Conservation (phyloP, 805 yeast genomes). For the Candida koratica region DNA sequence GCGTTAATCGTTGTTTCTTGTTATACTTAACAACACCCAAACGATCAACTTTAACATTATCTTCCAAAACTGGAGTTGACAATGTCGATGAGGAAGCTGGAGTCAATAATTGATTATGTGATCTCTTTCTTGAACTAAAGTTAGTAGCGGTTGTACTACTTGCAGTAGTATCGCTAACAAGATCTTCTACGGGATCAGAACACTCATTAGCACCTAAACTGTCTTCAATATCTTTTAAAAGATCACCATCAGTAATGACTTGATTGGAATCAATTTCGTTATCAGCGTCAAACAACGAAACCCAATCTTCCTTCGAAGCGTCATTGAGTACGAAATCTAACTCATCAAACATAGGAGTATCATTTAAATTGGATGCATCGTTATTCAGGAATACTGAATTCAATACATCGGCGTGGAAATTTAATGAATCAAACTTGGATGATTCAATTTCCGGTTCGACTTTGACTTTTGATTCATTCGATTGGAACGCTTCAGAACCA, state of each 20-base stretch:
- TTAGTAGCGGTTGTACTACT: constrained; percentile 3
- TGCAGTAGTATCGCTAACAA: constrained; percentile 3
- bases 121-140: constrained; percentile 11
- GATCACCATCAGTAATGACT: constrained; percentile 20
- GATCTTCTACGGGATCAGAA: constrained; percentile 9
- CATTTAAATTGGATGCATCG: constrained; percentile 25
- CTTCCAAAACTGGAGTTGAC: constrained; percentile 32
- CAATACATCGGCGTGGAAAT: constrained; percentile 49
- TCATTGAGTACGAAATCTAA: constrained; percentile 41
- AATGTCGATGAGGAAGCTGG: constrained; percentile 29
- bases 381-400: constrained; percentile 49
- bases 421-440: constrained; percentile 40
- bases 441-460: constrained; percentile 5
- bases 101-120: constrained; percentile 23
- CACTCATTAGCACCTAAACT: constrained; percentile 11
- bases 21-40: constrained; percentile 74
- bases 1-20: constrained; percentile 69
- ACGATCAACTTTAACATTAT: constrained; percentile 45
- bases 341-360: constrained; percentile 62
- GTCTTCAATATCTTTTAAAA: constrained; percentile 10
- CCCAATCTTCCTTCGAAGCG: constrained; percentile 51
- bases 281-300: constrained; percentile 49
- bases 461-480: constrained; percentile 5
- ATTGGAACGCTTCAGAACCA: constrained; percentile 11
- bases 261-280: constrained; percentile 16